Percentiles rank a stretch among this genome's conserved stretches.
phyloP scores from a whole-genome alignment of 495 filamentous ascomycete genomes.

The Hypoxylon cercidicola region DNA sequence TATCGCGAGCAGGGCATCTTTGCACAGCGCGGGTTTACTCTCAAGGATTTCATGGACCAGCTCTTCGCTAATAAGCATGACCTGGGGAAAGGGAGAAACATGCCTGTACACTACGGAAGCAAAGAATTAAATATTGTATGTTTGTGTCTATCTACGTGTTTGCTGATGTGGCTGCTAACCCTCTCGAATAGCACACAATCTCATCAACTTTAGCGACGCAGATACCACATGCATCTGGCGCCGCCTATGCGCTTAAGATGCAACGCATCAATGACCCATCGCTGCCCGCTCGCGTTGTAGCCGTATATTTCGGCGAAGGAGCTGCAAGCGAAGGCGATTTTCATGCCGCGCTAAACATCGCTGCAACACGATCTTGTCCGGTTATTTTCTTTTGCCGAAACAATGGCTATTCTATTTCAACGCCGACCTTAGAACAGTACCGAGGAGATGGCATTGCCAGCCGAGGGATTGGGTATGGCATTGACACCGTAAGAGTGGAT shows the following conservation, averaged over 20 bases:
- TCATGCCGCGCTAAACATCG: constrained; percentile 95
- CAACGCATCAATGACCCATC: constrained; percentile 77
- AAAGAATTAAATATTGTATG: constrained; percentile 80
- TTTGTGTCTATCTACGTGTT: constrained; percentile 7
- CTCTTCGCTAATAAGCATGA: constrained; percentile 91
- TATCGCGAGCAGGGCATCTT: constrained; percentile 95
- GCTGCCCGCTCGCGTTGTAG: constrained; percentile 73
- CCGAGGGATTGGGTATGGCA: constrained; percentile 94
- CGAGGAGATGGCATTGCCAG: constrained; percentile 96
- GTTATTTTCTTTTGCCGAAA: constrained; percentile 97
- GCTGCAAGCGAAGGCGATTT: constrained; percentile 98
- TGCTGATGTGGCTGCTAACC: constrained; percentile 6
- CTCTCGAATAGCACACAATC: constrained; percentile 76
- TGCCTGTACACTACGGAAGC: constrained; percentile 97
- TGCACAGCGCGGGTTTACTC: constrained; percentile 85
- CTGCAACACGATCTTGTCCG: constrained; percentile 90
- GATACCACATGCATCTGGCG: constrained; percentile 92
- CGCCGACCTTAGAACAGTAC: constrained; percentile 95
- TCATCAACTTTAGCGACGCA: constrained; percentile 94
- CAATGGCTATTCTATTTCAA: constrained; percentile 96
- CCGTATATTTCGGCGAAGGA: constrained; percentile 97
- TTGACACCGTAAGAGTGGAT: constrained; percentile 95
- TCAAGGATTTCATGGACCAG: constrained; percentile 93
- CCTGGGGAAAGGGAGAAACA: constrained; percentile 84
- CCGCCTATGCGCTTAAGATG: constrained; percentile 93